phyloP scores from a whole-genome alignment of 257 asterid species.

The Solanum arcanum region DNA sequence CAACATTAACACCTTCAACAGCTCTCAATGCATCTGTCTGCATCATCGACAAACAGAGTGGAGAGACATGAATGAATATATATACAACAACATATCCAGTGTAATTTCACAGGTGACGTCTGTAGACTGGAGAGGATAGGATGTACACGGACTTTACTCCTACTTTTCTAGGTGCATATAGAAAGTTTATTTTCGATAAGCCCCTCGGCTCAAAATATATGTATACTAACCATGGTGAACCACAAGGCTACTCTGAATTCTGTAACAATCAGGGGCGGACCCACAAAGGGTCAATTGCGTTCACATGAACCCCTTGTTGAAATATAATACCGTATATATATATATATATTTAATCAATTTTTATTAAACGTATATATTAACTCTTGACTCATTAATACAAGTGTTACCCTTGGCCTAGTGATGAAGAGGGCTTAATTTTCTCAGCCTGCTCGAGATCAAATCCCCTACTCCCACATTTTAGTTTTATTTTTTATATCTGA shows the following conservation, averaged over 20 bases:
- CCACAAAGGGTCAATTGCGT: too few relatives aligned
- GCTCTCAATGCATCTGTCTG: neutral
- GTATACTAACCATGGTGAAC: neutral
- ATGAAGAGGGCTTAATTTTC: too few relatives aligned
- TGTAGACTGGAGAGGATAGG: neutral
- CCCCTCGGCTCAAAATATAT: neutral
- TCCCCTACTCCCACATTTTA: too few relatives aligned
- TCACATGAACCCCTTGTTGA: too few relatives aligned
- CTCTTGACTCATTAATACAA: fast-evolving
- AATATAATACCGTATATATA: too few relatives aligned
- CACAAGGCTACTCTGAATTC: neutral
- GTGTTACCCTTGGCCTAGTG: too few relatives aligned
- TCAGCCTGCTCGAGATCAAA: too few relatives aligned
- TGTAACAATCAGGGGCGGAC: neutral
- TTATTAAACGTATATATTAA: too few relatives aligned
- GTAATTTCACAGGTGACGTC: neutral
- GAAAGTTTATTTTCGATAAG: neutral
- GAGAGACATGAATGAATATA: neutral
- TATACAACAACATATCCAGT: neutral
- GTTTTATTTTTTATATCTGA: too few relatives aligned
- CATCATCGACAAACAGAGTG: neutral
- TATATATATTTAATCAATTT: too few relatives aligned
- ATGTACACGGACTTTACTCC: neutral
- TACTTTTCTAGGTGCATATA: neutral
- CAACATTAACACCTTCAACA: neutral